Conservation (phyloP, 305 asterid species). For the Withania somnifera region DNA sequence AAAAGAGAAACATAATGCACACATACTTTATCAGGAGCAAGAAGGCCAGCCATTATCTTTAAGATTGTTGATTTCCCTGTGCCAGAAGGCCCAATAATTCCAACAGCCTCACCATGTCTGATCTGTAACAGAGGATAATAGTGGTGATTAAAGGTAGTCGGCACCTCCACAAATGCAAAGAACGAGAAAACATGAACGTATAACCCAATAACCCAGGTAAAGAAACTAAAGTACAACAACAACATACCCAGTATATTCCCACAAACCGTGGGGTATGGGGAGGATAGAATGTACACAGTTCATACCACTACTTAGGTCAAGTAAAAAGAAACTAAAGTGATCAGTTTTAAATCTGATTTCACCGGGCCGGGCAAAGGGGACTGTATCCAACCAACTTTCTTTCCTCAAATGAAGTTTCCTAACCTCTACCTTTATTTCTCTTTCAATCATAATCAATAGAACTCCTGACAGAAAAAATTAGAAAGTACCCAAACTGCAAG, state of each 20-base stretch:
- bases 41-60: slow-evolving; percentile 98
- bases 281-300: too few species aligned
- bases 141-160: background rate
- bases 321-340: background rate
- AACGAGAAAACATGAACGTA: background rate
- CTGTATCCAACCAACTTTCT: background rate
- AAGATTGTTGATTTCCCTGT: slow-evolving; percentile 95
- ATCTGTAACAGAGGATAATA: slow-evolving; percentile 40
- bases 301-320: too few species aligned
- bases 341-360: too few species aligned
- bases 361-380: too few species aligned
- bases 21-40: slow-evolving; percentile 93
- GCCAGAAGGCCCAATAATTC: slow-evolving; percentile 99
- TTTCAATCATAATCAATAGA: background rate
- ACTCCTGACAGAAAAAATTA: background rate
- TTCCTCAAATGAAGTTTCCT: background rate
- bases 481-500: background rate
- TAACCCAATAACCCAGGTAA: background rate
- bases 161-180: slow-evolving; percentile 3
- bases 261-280: too few species aligned
- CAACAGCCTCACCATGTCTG: slow-evolving; percentile 99
- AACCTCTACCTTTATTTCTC: background rate
- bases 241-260: too few species aligned
- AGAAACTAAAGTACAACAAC: background rate
- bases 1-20: background rate